Evolutionary conservation across 1,139 yeast genomes (phyloP).

Genomic region (Magnusiomyces fungicola): DNA sequence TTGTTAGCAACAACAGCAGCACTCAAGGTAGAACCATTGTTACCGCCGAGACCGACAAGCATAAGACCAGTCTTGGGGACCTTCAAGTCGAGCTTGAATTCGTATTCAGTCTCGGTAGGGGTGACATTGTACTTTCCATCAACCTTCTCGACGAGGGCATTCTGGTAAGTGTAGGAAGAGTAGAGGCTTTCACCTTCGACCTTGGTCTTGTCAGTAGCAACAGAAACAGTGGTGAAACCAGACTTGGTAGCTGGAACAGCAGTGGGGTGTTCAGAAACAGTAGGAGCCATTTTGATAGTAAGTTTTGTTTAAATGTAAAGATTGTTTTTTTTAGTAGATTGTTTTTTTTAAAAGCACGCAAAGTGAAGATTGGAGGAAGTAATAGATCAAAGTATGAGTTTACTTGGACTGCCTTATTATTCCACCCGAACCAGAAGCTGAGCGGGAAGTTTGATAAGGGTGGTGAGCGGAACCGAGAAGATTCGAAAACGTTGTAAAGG

Average conservation of each 20-base stretch:
- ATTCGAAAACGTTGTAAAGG: conserved; percentile 29
- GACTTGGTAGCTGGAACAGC: conserved; percentile 31
- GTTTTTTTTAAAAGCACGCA: conserved; percentile 6
- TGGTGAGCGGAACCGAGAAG: conserved; percentile 31
- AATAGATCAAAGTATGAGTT: conserved; percentile 2
- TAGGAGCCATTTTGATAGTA: conserved; percentile 32
- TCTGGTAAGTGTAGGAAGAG: conserved; percentile 67
- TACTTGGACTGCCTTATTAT: conserved; percentile 13
- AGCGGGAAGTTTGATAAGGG: conserved; percentile 32
- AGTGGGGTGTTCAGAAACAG: conserved; percentile 25
- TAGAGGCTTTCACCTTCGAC: conserved; percentile 52
- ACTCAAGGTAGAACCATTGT: conserved; percentile 87
- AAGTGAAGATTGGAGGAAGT: conserved; percentile 9
- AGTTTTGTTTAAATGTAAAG: conserved; percentile 4
- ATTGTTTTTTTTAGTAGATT: conserved; percentile 9
- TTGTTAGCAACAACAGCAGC: conserved; percentile 85
- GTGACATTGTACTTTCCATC: conserved; percentile 58
- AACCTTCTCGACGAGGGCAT: conserved; percentile 50
- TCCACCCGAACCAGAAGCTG: conserved; percentile 34
- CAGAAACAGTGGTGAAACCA: conserved; percentile 43
- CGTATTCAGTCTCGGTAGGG: conserved; percentile 66
- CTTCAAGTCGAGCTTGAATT: conserved; percentile 76
- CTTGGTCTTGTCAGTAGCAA: conserved; percentile 52
- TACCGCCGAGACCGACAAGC: conserved; percentile 94
- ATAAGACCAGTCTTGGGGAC: conserved; percentile 84